These are phyloP conservation scores for Allium sativum DNA, from an alignment of 106 monocot genomes.

Conservation along the genomic window DNA sequence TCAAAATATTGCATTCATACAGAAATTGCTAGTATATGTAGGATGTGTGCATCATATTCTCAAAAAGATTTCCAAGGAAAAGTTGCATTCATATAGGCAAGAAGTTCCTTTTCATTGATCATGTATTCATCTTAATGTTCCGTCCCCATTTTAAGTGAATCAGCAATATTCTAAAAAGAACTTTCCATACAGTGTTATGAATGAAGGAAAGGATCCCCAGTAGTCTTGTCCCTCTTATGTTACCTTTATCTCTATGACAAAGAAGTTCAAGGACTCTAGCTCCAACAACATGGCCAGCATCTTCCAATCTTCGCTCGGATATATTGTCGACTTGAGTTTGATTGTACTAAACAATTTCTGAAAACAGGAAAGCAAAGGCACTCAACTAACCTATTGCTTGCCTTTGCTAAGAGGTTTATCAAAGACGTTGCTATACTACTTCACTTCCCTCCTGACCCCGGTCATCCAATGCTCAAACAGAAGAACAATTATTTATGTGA, in stretches of 20 bases:
- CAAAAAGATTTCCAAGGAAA: too few species aligned
- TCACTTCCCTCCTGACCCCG: conserved; percentile 1
- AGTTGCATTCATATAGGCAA: too few species aligned
- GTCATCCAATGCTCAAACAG: not conserved
- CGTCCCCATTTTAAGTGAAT: conserved; percentile 97
- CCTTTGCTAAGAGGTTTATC: conserved; percentile 92
- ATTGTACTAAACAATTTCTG: conserved; percentile 92
- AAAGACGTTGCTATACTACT: conserved; percentile 54
- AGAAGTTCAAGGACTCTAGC: conserved; percentile 94
- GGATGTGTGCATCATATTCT: too few species aligned
- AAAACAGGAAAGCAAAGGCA: conserved; percentile 93
- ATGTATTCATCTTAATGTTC: conserved; percentile 99
- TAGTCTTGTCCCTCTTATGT: too few species aligned
- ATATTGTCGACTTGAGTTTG: conserved; percentile 97
- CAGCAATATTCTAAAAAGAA: too few species aligned
- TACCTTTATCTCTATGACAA: conserved; percentile 93
- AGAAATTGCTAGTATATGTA: too few species aligned
- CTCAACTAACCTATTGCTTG: conserved; percentile 95
- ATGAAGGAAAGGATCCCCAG: too few species aligned
- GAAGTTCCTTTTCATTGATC: conserved; percentile 97
- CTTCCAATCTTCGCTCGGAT: conserved; percentile 76
- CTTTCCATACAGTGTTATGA: too few species aligned
- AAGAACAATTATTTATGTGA: too few species aligned
- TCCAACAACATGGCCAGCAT: conserved; percentile 97
- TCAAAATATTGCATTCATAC: too few species aligned